Percentiles rank a stretch among this genome's conserved stretches.
These are phyloP conservation scores for Cladosporium sp. DNA, from an alignment of 2,329 filamentous ascomycete species.

Conservation along the genomic window DNA sequence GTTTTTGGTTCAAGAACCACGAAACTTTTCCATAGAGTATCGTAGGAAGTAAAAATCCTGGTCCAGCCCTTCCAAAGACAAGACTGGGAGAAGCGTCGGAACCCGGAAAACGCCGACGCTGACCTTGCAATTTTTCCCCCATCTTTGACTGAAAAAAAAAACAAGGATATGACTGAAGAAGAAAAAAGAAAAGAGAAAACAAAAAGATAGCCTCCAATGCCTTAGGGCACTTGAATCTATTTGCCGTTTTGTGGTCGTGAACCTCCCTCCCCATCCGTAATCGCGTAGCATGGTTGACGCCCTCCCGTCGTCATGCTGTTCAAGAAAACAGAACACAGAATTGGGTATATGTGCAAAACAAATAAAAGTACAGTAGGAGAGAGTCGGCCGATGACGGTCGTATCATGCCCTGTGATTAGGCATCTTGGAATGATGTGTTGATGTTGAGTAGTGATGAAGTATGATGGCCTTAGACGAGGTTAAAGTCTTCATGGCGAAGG, in stretches of 20 bases:
- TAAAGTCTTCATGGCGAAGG: neutral
- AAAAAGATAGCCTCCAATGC: neutral
- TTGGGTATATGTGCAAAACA: constrained; percentile 13
- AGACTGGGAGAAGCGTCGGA: too few species aligned
- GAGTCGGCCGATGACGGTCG: neutral
- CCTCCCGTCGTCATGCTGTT: constrained; percentile 11
- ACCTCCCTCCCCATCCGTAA: neutral
- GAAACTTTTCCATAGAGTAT: too few species aligned
- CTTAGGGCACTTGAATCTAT: neutral
- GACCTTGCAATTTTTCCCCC: too few species aligned
- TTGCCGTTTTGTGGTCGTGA: neutral
- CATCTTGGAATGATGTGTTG: neutral
- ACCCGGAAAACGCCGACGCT: too few species aligned
- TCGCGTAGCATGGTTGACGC: constrained; percentile 9
- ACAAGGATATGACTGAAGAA: neutral
- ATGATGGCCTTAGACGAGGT: too few species aligned
- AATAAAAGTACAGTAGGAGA: constrained; percentile 11
- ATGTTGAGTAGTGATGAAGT: neutral
- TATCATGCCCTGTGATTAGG: neutral
- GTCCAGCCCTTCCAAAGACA: too few species aligned
- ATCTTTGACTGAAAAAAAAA: too few species aligned
- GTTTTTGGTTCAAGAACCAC: too few species aligned
- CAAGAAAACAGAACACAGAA: constrained; percentile 8
- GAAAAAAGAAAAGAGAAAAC: neutral
- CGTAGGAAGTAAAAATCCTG: too few species aligned